Evolutionary conservation across 108 stramenopile species (phyloP).

Genomic region (Fragilaria crotonensis): DNA sequence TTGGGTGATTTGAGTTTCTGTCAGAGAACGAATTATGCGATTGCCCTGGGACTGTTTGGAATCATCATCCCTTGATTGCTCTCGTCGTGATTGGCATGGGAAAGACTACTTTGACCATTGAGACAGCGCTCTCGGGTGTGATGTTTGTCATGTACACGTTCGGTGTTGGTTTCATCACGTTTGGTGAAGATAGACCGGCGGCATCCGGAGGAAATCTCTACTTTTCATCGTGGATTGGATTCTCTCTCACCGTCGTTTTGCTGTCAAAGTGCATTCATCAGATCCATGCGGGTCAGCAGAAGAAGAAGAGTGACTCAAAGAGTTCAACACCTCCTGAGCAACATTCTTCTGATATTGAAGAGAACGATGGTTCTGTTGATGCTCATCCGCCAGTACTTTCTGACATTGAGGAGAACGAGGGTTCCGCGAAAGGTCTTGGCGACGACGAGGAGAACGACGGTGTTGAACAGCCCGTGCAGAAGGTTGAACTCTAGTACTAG

Average conservation of each 20-base stretch:
- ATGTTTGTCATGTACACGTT: constrained; percentile 27
- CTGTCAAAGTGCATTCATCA: too few relatives aligned
- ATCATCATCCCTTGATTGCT: constrained; percentile 4
- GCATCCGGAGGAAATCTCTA: constrained; percentile 29
- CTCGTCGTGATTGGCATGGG: constrained; percentile 2
- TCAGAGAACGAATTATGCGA: constrained; percentile 20
- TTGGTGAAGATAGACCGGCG: constrained; percentile 30
- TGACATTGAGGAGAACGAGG: too few relatives aligned
- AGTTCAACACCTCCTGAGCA: too few relatives aligned
- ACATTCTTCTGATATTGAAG: too few relatives aligned
- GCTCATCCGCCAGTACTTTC: too few relatives aligned
- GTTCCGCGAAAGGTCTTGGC: too few relatives aligned
- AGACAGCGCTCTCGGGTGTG: constrained; percentile 11
- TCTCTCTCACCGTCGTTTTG: constrained; percentile 25
- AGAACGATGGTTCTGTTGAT: too few relatives aligned
- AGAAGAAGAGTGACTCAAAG: too few relatives aligned
- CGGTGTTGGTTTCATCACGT: constrained; percentile 31
- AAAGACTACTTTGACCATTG: not conserved
- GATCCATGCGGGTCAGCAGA: too few relatives aligned
- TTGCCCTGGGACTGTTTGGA: constrained; percentile 27
- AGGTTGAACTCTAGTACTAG: too few relatives aligned
- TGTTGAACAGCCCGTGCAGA: too few relatives aligned
- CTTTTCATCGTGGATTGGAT: constrained; percentile 40
- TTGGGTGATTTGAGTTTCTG: constrained; percentile 22
- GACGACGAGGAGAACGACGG: too few relatives aligned